phyloP scores from a whole-genome alignment of 2,329 filamentous ascomycete species.

The Paraphoma sp. region DNA sequence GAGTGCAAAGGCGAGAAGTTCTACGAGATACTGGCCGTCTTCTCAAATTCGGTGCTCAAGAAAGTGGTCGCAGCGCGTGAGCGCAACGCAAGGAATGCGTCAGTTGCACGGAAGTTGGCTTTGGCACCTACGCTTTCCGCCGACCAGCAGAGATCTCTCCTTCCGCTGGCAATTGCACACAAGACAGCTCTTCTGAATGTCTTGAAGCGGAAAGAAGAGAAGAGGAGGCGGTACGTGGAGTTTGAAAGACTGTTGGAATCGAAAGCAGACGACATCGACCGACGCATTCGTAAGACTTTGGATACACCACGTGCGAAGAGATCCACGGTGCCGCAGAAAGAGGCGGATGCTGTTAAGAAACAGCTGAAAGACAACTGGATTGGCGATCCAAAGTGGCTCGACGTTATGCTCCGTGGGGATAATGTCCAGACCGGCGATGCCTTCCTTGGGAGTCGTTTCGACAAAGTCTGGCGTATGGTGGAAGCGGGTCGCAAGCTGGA shows the following conservation, averaged over 20 bases:
- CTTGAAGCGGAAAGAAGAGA: slow-evolving; percentile 66
- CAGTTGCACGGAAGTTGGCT: slow-evolving; percentile 60
- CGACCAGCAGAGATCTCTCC: slow-evolving; percentile 53
- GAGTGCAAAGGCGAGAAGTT: slow-evolving; percentile 93
- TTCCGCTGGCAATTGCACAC: slow-evolving; percentile 75
- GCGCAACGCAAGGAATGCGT: slow-evolving; percentile 37
- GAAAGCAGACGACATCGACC: slow-evolving; percentile 66
- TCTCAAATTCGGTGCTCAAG: slow-evolving; percentile 83
- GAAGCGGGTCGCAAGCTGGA: slow-evolving; percentile 65
- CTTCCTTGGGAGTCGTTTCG: slow-evolving; percentile 71
- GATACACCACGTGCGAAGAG: slow-evolving; percentile 31
- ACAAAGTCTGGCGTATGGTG: slow-evolving; percentile 73
- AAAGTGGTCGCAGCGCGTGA: slow-evolving; percentile 64
- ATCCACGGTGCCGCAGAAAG: slow-evolving; percentile 40
- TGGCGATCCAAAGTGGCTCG: slow-evolving; percentile 76
- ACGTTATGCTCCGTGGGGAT: slow-evolving; percentile 73
- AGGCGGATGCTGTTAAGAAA: slow-evolving; percentile 57
- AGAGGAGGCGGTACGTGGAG: slow-evolving; percentile 64
- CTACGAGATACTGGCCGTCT: slow-evolving; percentile 82
- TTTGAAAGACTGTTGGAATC: slow-evolving; percentile 69
- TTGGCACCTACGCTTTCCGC: slow-evolving; percentile 45
- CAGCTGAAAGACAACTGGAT: slow-evolving; percentile 77
- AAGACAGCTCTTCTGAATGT: slow-evolving; percentile 68
- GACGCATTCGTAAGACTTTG: slow-evolving; percentile 56
- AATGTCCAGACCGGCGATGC: slow-evolving; percentile 62